Percentiles rank a stretch among this genome's conserved stretches.
Conservation (phyloP, 176 grass and related monocot genomes). For the Triticum urartu region DNA sequence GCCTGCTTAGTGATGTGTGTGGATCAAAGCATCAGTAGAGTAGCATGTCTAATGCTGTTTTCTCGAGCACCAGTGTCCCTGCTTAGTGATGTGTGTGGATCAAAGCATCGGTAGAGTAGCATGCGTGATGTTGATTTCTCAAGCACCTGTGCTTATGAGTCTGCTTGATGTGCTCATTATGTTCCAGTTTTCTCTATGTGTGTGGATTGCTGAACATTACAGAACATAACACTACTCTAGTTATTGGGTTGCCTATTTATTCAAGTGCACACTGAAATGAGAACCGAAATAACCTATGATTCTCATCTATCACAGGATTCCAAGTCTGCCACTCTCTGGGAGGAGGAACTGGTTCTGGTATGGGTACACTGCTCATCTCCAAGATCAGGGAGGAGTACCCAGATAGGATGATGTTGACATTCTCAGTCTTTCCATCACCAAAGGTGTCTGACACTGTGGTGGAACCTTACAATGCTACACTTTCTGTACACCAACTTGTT, state of each 20-base stretch:
- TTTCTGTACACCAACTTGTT: slow-evolving; percentile 66
- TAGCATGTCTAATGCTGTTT: not conserved
- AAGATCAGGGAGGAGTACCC: slow-evolving; percentile 80
- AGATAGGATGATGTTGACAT: slow-evolving; percentile 66
- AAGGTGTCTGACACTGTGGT: slow-evolving; percentile 73
- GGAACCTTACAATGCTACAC: slow-evolving; percentile 65
- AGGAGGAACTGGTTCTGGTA: slow-evolving; percentile 66
- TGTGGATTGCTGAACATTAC: not conserved
- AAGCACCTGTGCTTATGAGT: not conserved
- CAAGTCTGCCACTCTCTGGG: slow-evolving; percentile 69
- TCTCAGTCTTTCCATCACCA: slow-evolving; percentile 66
- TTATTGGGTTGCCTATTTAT: not conserved
- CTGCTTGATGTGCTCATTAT: not conserved
- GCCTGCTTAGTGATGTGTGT: not conserved
- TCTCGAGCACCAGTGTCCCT: no score
- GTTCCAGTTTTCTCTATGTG: not conserved
- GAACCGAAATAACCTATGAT: not conserved
- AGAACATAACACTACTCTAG: not conserved
- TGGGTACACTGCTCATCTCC: slow-evolving; percentile 72
- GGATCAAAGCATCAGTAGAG: not conserved
- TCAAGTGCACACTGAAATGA: not conserved
- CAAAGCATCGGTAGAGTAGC: not conserved
- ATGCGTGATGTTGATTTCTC: not conserved
- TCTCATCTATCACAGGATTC: slow-evolving; percentile 33
- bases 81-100: no score